Percentiles rank a stretch among this genome's conserved stretches.
Evolutionary conservation across 169 alveolate species (phyloP).

Genomic region (Plasmodium cynomolgi): DNA sequence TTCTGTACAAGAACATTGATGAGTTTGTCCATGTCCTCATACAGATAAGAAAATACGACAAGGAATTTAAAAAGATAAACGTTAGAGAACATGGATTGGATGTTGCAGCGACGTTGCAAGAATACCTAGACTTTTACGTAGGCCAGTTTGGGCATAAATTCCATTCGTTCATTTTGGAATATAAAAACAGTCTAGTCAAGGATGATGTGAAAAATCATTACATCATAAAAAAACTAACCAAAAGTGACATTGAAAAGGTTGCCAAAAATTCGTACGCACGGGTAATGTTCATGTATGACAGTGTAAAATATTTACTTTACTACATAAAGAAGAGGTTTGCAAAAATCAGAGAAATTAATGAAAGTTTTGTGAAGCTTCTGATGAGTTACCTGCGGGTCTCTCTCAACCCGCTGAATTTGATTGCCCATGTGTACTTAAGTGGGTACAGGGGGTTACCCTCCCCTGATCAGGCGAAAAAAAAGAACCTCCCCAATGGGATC

Average conservation of each 20-base stretch:
- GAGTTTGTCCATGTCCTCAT: constrained; percentile 35
- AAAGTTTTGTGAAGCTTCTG: constrained; percentile 9
- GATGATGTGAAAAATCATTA: constrained; percentile 41
- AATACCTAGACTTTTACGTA: constrained; percentile 49
- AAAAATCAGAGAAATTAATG: constrained; percentile 2
- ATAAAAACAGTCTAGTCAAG: not conserved
- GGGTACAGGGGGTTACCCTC: not conserved
- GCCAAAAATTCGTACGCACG: constrained; percentile 43
- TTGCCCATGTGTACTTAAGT: constrained; percentile 51
- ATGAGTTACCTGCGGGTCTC: constrained; percentile 14
- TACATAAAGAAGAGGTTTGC: constrained; percentile 29
- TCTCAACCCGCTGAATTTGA: constrained; percentile 41
- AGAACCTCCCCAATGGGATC: not conserved
- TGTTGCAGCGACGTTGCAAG: constrained; percentile 17
- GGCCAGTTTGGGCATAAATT: constrained; percentile 57
- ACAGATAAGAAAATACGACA: constrained; percentile 64
- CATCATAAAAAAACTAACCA: constrained; percentile 21
- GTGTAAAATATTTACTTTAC: constrained; percentile 36
- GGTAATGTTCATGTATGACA: constrained; percentile 36
- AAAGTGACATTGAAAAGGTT: constrained; percentile 33
- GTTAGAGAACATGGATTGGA: not conserved
- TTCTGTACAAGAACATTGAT: constrained; percentile 45
- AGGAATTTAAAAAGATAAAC: constrained; percentile 40
- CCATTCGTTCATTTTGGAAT: constrained; percentile 66
- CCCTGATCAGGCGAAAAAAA: not conserved